Conservation (phyloP, 108 stramenopile species). For the Fistulifera solaris region DNA sequence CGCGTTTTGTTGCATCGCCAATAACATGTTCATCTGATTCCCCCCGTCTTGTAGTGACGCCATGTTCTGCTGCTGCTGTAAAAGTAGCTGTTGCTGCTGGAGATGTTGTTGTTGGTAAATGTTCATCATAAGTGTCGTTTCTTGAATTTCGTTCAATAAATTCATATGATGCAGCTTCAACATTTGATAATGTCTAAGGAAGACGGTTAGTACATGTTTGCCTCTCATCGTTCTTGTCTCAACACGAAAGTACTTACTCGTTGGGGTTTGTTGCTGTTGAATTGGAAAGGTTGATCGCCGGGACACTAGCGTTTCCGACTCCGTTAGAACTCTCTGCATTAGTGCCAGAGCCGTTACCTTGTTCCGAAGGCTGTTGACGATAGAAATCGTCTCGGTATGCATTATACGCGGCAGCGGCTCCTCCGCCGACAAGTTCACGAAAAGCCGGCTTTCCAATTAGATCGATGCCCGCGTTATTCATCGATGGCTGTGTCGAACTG, state of each 20-base stretch:
- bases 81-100: constrained; percentile 57
- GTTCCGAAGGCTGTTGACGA: constrained; percentile 12
- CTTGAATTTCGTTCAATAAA: constrained; percentile 85
- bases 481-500: no score
- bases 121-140: constrained; percentile 90
- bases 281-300: constrained; percentile 18
- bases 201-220: neutral
- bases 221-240: neutral
- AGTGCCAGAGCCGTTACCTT: constrained; percentile 26
- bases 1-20: no score
- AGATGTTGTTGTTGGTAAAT: constrained; percentile 60
- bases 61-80: constrained; percentile 25
- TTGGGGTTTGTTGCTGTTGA: constrained; percentile 23
- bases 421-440: constrained; percentile 73
- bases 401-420: constrained; percentile 78
- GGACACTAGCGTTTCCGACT: constrained; percentile 33
- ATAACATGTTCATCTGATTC: no score
- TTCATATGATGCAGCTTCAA: constrained; percentile 91
- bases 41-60: no score
- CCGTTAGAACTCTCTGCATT: constrained; percentile 19
- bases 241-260: constrained; percentile 23
- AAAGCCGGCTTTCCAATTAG: constrained; percentile 32
- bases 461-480: constrained; percentile 1
- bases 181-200: constrained; percentile 61
- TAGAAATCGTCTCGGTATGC: constrained; percentile 63